phyloP scores from a whole-genome alignment of 2,329 filamentous ascomycete species.

The Beauveria australis region DNA sequence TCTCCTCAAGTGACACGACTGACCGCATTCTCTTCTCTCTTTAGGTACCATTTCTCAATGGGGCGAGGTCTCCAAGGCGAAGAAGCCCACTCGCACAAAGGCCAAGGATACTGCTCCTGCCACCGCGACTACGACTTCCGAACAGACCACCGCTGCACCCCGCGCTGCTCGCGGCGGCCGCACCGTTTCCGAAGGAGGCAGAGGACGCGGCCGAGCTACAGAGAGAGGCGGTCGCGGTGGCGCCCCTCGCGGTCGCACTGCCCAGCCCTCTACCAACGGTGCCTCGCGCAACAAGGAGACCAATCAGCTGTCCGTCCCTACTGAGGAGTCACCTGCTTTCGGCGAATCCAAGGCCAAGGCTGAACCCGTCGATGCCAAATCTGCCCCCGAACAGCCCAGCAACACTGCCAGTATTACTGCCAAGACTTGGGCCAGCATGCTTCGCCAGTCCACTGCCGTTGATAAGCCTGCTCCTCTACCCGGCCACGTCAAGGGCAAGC shows the following conservation, averaged over 20 bases:
- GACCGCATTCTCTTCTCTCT: constrained; percentile 17
- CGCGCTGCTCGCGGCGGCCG: constrained; percentile 53
- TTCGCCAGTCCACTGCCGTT: constrained; percentile 49
- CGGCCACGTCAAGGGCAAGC: constrained; percentile 40
- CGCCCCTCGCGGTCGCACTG: constrained; percentile 54
- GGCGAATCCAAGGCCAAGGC: constrained; percentile 29
- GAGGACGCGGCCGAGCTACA: constrained; percentile 53
- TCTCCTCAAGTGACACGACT: constrained; percentile 16
- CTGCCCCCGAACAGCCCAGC: constrained; percentile 28
- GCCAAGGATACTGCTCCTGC: constrained; percentile 50
- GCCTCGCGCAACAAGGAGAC: constrained; percentile 51
- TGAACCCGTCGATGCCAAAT: constrained; percentile 24
- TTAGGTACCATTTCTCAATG: constrained; percentile 74
- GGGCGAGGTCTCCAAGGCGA: constrained; percentile 73
- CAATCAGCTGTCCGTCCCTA: constrained; percentile 54
- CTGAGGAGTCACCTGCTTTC: constrained; percentile 55
- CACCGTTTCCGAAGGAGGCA: constrained; percentile 51
- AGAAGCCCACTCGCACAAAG: constrained; percentile 55
- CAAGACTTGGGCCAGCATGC: constrained; percentile 71
- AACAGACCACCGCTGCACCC: constrained; percentile 36
- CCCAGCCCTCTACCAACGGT: constrained; percentile 48
- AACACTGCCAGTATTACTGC: constrained; percentile 23
- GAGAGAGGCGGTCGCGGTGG: constrained; percentile 51
- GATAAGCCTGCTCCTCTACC: constrained; percentile 45
- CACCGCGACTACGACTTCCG: constrained; percentile 33